Conservation (phyloP, 2,329 filamentous ascomycete species). For the Scytalidium sp. region DNA sequence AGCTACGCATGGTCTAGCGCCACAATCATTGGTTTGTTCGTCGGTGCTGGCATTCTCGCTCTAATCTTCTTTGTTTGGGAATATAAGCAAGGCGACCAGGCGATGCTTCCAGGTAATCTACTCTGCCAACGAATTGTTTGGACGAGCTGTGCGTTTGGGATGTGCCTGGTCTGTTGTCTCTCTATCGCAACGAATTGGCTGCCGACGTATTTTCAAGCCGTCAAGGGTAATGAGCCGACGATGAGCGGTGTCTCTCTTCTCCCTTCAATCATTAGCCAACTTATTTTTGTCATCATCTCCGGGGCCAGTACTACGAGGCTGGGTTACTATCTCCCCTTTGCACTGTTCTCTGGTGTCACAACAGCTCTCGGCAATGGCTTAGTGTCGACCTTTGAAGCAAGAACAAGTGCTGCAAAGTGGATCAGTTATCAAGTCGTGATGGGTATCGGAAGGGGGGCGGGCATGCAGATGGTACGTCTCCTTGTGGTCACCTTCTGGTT, state of each 20-base stretch:
- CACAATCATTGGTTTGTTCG: conserved; percentile 25
- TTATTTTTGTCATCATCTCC: conserved; percentile 15
- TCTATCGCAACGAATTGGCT: neutral
- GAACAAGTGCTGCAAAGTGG: conserved; percentile 15
- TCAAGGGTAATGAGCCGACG: neutral
- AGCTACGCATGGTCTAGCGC: conserved; percentile 19
- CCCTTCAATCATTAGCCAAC: conserved; percentile 5
- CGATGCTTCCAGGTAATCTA: conserved; percentile 14
- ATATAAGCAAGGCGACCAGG: conserved; percentile 24
- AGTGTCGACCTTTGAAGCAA: conserved; percentile 24
- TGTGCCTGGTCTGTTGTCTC: neutral
- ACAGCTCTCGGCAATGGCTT: conserved; percentile 30
- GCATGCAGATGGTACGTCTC: conserved; percentile 19
- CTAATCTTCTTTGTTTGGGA: conserved; percentile 23
- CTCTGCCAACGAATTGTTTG: conserved; percentile 15
- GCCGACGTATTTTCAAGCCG: neutral
- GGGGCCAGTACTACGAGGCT: conserved; percentile 14
- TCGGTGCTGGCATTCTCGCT: conserved; percentile 22
- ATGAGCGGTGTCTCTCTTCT: neutral
- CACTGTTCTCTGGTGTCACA: conserved; percentile 24
- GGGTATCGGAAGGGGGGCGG: conserved; percentile 18
- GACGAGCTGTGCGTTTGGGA: neutral
- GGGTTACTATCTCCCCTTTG: conserved; percentile 32
- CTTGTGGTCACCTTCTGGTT: neutral
- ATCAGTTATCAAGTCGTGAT: conserved; percentile 23